Conservation (phyloP, 1,139 yeast genomes). For the Kodamaea anthophila region DNA sequence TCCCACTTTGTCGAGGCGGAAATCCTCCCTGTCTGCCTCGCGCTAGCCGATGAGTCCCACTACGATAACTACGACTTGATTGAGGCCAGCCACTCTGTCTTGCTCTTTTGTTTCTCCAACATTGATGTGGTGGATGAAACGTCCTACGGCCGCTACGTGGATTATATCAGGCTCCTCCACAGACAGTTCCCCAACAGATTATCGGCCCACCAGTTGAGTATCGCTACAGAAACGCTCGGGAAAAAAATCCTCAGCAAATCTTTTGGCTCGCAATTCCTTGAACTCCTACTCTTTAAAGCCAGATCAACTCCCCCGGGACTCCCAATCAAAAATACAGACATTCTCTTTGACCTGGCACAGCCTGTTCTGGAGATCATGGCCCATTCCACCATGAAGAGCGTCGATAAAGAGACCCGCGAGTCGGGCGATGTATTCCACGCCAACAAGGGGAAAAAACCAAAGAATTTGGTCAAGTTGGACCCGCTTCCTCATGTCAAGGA, state of each 20-base stretch:
- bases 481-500: constrained; percentile 16
- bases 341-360: constrained; percentile 28
- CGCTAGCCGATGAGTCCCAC: constrained; percentile 30
- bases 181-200: constrained; percentile 53
- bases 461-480: constrained; percentile 19
- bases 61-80: constrained; percentile 33
- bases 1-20: constrained; percentile 22
- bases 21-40: constrained; percentile 40
- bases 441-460: constrained; percentile 31
- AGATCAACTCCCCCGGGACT: constrained; percentile 26
- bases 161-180: constrained; percentile 28
- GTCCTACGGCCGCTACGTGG: constrained; percentile 26
- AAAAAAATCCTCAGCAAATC: constrained; percentile 40
- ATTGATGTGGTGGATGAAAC: constrained; percentile 14
- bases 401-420: constrained; percentile 14
- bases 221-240: constrained; percentile 56
- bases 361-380: constrained; percentile 35
- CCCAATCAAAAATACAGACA: constrained; percentile 12
- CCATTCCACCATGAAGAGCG: constrained; percentile 28
- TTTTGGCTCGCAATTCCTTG: constrained; percentile 16
- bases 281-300: constrained; percentile 35
- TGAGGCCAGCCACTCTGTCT: constrained; percentile 66
- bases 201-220: constrained; percentile 50
- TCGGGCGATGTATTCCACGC: constrained; percentile 23
- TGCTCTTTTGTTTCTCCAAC: constrained; percentile 41